Evolutionary conservation across 73 alveolate genomes (phyloP).

Genomic region (Tetrahymena elliotti): DNA sequence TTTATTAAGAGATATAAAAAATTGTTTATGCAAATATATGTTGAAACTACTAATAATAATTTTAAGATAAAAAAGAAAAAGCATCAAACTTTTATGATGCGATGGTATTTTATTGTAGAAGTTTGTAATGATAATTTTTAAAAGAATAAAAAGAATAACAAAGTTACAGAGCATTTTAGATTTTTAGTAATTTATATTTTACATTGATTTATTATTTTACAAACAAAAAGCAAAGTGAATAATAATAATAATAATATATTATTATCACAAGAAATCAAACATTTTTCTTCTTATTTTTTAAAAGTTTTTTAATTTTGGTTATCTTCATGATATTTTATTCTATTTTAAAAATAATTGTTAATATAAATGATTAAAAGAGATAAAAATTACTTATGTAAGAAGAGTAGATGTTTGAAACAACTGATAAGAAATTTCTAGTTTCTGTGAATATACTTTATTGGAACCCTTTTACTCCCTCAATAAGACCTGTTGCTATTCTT

Average conservation of each 20-base stretch:
- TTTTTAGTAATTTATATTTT: too few relatives aligned
- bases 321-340: neutral
- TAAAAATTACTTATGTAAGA: neutral
- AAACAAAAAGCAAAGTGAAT: too few relatives aligned
- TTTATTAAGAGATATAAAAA: too few relatives aligned
- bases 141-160: too few relatives aligned
- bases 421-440: neutral
- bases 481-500: neutral
- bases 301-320: neutral
- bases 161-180: too few relatives aligned
- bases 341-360: neutral
- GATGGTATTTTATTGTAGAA: too few relatives aligned
- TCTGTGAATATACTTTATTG: neutral
- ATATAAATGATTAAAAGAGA: neutral
- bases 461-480: neutral
- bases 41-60: too few relatives aligned
- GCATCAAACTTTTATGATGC: too few relatives aligned
- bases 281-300: neutral
- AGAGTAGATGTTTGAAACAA: neutral
- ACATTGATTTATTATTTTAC: too few relatives aligned
- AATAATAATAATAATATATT: neutral
- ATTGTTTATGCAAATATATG: too few relatives aligned
- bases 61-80: too few relatives aligned
- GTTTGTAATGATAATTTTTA: too few relatives aligned
- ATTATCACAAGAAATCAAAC: neutral